phyloP scores from a whole-genome alignment of 208 protist species.

The Leishmania gerbilli region DNA sequence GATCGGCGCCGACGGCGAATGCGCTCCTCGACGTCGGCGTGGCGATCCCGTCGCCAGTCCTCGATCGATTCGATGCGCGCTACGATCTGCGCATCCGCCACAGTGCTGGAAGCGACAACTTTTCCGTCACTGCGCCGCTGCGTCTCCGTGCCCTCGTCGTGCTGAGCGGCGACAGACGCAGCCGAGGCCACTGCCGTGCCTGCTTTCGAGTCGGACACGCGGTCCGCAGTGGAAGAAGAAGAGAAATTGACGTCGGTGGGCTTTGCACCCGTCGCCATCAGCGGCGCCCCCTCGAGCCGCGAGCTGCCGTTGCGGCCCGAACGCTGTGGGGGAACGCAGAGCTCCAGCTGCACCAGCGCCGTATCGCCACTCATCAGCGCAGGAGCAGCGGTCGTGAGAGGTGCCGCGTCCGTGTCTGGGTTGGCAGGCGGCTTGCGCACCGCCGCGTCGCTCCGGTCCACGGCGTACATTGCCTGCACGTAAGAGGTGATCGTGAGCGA shows the following conservation, averaged over 20 bases:
- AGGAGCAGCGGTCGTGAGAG: neutral
- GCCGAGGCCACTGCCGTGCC: neutral
- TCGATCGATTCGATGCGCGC: slow-evolving; percentile 37
- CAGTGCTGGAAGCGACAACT: neutral
- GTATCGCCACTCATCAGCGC: neutral
- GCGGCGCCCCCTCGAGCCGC: neutral
- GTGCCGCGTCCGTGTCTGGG: neutral
- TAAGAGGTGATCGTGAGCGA: slow-evolving; percentile 17
- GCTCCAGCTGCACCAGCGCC: slow-evolving; percentile 8
- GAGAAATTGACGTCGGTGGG: neutral
- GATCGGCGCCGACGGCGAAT: slow-evolving; percentile 29
- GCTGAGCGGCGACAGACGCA: neutral
- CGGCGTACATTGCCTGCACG: slow-evolving; percentile 26
- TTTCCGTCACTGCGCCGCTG: neutral
- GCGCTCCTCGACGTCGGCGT: slow-evolving; percentile 27
- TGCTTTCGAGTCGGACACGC: neutral
- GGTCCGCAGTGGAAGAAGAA: neutral
- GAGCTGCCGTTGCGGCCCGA: neutral
- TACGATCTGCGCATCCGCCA: neutral
- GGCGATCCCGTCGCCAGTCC: slow-evolving; percentile 36
- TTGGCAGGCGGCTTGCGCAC: neutral
- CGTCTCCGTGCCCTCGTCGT: neutral
- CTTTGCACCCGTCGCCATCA: neutral
- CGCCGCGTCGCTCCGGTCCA: neutral
- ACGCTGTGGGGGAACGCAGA: slow-evolving; percentile 9